Base-by-base conservation (phyloP, 2,329 filamentous ascomycete genomes). In the Biscogniauxia marginata region DNA sequence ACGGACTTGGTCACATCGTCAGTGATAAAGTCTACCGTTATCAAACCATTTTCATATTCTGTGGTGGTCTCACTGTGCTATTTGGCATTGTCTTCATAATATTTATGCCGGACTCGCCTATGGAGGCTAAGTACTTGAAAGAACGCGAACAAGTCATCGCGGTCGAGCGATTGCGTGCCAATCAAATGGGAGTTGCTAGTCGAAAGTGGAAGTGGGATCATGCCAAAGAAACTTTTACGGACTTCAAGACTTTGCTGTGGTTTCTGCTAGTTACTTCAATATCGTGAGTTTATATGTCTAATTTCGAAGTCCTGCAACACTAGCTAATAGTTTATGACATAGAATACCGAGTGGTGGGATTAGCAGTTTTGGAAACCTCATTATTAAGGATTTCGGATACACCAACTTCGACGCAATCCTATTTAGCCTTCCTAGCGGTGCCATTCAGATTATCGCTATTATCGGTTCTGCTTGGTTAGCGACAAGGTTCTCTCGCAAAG, bases 171-270 rank as follows among this genome's bases (percentile, higher is more conserved):
- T 83, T 93, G 5, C 79, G 89, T 0, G 79, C 84, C 20, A 93
- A 93, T 64, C 85, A 91, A 68, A 90, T 90, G 57, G 90, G 90
- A 0, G 86, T 89, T 16, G 87, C 86, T 1, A 88, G 84, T 58
- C 85, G 85, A 61, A 80, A 88, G 59, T 89, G 87, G 72, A 88
- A 88, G 79, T 77, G 80, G 74, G 79, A 82, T 20, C 90, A 95
- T 60, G 75, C 88, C 1, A 76, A 81, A 16, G 79, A 84, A 57
- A 68, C 66, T 2, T 59, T 67, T 5, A 58, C 60, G 1, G 67
- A 70, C 30, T 39, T 70, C 20, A 87, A 84, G 66, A 85, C 81
- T 1, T 79, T 78, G 0, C 69, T 88, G 5, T 86, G 89, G 67
- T 75, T 86, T 49, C 86, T 89, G 55, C 70, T 89, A 2, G 67